Evolutionary conservation across 2,329 filamentous ascomycete genomes (phyloP).

Genomic region (Diaporthe caulivora): DNA sequence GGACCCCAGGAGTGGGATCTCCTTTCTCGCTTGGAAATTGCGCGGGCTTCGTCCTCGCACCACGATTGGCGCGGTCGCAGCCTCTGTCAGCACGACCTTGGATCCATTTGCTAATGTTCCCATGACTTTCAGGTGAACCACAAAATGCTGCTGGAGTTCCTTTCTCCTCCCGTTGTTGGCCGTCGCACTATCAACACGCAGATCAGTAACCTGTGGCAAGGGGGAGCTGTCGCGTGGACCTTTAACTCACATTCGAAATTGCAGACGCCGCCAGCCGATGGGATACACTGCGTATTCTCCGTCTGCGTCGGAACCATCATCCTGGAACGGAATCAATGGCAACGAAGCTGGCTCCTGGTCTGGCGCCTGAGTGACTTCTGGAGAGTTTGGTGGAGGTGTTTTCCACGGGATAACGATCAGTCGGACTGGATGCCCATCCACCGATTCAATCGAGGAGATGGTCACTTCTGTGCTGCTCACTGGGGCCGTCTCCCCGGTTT

Average conservation of each 20-base stretch:
- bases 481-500: slow-evolving; percentile 85
- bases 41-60: slow-evolving; percentile 92
- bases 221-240: too few species aligned
- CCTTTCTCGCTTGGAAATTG: slow-evolving; percentile 95
- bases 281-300: slow-evolving; percentile 91
- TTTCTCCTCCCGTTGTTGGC: slow-evolving; percentile 96
- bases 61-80: slow-evolving; percentile 90
- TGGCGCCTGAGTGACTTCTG: slow-evolving; percentile 71
- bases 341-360: slow-evolving; percentile 91
- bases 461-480: slow-evolving; percentile 87
- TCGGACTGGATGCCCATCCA: slow-evolving; percentile 91
- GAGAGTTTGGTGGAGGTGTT: slow-evolving; percentile 84
- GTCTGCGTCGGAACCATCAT: slow-evolving; percentile 71
- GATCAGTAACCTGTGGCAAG: slow-evolving; percentile 39
- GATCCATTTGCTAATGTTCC: slow-evolving; percentile 86
- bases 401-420: slow-evolving; percentile 99
- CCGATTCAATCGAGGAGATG: slow-evolving; percentile 93
- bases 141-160: slow-evolving; percentile 96
- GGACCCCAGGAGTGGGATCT: slow-evolving; percentile 85
- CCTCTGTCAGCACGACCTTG: slow-evolving; percentile 85
- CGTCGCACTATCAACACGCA: slow-evolving; percentile 73
- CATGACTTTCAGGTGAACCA: slow-evolving; percentile 87
- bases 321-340: slow-evolving; percentile 76
- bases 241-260: slow-evolving; percentile 80
- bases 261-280: slow-evolving; percentile 92